A percentile compares a stretch with the other conserved stretches of the same genome.
Conservation (phyloP, 495 filamentous ascomycete genomes). For the Viridothelium virens region DNA sequence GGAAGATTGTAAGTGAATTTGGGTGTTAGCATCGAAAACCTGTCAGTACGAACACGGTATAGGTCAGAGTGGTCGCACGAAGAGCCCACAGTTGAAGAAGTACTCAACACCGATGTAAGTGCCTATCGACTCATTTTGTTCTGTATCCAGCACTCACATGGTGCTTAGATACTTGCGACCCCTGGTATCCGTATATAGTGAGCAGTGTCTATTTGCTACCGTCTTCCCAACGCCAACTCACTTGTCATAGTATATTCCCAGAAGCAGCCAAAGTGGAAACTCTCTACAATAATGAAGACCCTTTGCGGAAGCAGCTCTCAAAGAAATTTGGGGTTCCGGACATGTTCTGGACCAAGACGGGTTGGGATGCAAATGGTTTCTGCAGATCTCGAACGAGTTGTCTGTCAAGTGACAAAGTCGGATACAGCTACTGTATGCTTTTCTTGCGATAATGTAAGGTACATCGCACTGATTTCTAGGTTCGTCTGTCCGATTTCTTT, state of each 20-base stretch:
- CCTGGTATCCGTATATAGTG: constrained; percentile 3
- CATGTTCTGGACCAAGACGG: neutral
- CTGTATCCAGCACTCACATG: neutral
- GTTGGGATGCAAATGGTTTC: constrained; percentile 8
- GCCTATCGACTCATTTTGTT: neutral
- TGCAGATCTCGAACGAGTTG: neutral
- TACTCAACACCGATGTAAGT: constrained; percentile 1
- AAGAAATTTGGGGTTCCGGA: neutral
- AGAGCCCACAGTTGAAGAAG: neutral
- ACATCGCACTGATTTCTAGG: neutral
- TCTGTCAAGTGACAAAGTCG: neutral
- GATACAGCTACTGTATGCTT: neutral
- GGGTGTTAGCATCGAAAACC: neutral
- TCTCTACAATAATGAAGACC: neutral
- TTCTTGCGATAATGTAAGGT: neutral
- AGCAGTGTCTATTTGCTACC: neutral
- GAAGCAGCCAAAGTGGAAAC: neutral
- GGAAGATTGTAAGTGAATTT: neutral
- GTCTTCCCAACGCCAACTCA: neutral
- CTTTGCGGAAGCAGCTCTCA: neutral
- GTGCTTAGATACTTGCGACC: neutral
- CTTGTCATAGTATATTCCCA: neutral
- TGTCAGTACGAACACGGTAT: neutral
- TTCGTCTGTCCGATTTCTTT: neutral
- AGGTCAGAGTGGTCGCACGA: neutral